Evolutionary conservation across 2,329 filamentous ascomycete species (phyloP).

Genomic region (Pseudogymnoascus sp.): DNA sequence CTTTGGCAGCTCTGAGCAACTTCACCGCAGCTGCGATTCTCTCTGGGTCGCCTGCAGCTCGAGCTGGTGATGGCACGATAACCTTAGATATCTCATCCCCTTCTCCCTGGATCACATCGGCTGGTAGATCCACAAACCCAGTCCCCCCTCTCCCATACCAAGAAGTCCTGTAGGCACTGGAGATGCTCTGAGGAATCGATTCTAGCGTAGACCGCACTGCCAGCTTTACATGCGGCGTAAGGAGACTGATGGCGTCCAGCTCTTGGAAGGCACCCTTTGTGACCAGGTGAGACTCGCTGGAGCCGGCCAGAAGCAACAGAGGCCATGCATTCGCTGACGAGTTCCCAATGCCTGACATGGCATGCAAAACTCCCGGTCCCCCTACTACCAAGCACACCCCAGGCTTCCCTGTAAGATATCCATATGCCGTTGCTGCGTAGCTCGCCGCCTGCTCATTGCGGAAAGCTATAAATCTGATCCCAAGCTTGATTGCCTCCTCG

Average conservation of each 20-base stretch:
- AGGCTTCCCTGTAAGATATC: constrained; percentile 46
- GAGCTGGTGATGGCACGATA: constrained; percentile 32
- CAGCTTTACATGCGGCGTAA: constrained; percentile 45
- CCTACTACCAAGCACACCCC: constrained; percentile 51
- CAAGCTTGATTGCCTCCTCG: constrained; percentile 46
- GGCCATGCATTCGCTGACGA: constrained; percentile 46
- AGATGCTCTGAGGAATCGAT: constrained; percentile 38
- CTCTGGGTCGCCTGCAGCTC: constrained; percentile 35
- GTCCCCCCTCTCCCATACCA: constrained; percentile 46
- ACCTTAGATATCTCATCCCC: constrained; percentile 19
- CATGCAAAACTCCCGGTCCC: constrained; percentile 49
- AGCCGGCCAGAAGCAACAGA: constrained; percentile 44
- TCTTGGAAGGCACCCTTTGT: constrained; percentile 50
- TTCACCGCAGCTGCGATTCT: constrained; percentile 34
- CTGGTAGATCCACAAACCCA: constrained; percentile 45
- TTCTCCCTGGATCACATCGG: constrained; percentile 43
- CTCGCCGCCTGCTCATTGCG: constrained; percentile 50
- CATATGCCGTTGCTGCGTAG: constrained; percentile 50
- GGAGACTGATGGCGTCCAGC: constrained; percentile 43
- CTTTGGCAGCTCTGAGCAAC: constrained; percentile 38
- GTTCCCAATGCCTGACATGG: constrained; percentile 46
- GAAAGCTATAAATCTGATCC: constrained; percentile 49
- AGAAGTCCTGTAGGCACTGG: constrained; percentile 42
- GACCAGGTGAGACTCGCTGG: constrained; percentile 41
- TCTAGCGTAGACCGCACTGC: constrained; percentile 37